Conservation (phyloP, 768 basidiomycete species). For the Mycena rebaudengoi region DNA sequence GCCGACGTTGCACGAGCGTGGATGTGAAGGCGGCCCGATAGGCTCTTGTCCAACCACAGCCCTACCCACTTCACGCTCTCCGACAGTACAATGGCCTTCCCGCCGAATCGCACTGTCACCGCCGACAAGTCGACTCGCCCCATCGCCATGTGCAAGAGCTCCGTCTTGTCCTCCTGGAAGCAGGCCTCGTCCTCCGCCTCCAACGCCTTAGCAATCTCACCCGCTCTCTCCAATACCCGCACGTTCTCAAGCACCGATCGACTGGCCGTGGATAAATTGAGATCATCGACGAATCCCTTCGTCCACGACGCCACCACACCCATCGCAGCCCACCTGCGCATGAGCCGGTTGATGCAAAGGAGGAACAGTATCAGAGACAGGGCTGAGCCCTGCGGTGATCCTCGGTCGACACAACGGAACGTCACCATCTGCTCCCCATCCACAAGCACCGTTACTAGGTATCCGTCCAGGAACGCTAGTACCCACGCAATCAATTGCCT, state of each 20-base stretch:
- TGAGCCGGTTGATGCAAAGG: not conserved
- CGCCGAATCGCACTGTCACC: not conserved
- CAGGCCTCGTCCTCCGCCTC: not conserved
- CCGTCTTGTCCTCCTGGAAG: not conserved
- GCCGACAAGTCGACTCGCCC: not conserved
- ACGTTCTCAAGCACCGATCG: not conserved
- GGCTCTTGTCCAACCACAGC: not conserved
- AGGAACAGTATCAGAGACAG: not conserved
- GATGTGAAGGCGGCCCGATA: not conserved
- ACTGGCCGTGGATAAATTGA: not conserved
- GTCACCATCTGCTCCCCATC: no score
- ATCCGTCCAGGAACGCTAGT: not conserved
- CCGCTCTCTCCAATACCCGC: not conserved
- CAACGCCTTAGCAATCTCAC: not conserved
- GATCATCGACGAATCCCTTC: not conserved
- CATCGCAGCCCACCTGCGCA: no score
- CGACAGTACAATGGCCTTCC: not conserved
- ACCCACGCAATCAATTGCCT: not conserved
- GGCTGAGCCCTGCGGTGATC: not conserved
- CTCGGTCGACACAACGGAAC: not conserved
- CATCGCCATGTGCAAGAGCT: not conserved
- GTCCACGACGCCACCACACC: no score
- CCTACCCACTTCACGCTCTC: not conserved
- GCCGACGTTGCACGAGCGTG: not conserved
- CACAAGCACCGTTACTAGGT: no score